phyloP scores from a whole-genome alignment of 176 grass and related monocot species.

The Aechmea fasciata region DNA sequence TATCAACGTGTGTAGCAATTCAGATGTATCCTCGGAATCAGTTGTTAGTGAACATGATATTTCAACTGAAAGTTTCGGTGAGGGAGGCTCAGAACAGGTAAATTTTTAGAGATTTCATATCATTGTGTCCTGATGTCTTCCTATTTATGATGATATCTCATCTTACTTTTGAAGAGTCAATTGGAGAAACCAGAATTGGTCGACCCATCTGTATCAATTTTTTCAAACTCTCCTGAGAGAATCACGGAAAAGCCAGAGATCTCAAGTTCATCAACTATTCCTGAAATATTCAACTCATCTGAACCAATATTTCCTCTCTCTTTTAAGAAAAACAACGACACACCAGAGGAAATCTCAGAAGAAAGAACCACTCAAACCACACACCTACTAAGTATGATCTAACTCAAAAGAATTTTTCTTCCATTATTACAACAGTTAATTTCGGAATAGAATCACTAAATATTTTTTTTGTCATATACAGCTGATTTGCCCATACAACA shows the following conservation, averaged over 20 bases:
- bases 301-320: too few relatives aligned
- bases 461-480: slow-evolving; percentile 30
- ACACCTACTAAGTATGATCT: slow-evolving; percentile 41
- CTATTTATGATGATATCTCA: slow-evolving; percentile 1
- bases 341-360: slow-evolving; percentile 1
- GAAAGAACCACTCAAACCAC: slow-evolving; percentile 29
- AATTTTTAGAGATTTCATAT: slow-evolving; percentile 10
- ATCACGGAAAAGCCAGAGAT: slow-evolving; percentile 8
- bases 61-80: slow-evolving; percentile 14
- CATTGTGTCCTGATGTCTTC: not conserved
- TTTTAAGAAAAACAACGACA: too few relatives aligned
- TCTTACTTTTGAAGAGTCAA: slow-evolving; percentile 21
- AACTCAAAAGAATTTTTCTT: slow-evolving; percentile 21
- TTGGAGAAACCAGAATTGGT: slow-evolving; percentile 17
- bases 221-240: slow-evolving; percentile 25
- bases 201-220: slow-evolving; percentile 35
- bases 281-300: slow-evolving; percentile 19
- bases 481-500: slow-evolving; percentile 44
- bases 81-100: slow-evolving; percentile 20
- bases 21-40: slow-evolving; percentile 6
- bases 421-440: slow-evolving; percentile 15
- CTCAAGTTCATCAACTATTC: slow-evolving; percentile 35
- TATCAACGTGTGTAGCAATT: slow-evolving; percentile 17
- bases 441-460: slow-evolving; percentile 2
- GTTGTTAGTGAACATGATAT: not conserved